These are phyloP conservation scores for Obelidium mucronatum DNA, from an alignment of 192 early-diverging fungal genomes.

Conservation along the genomic window DNA sequence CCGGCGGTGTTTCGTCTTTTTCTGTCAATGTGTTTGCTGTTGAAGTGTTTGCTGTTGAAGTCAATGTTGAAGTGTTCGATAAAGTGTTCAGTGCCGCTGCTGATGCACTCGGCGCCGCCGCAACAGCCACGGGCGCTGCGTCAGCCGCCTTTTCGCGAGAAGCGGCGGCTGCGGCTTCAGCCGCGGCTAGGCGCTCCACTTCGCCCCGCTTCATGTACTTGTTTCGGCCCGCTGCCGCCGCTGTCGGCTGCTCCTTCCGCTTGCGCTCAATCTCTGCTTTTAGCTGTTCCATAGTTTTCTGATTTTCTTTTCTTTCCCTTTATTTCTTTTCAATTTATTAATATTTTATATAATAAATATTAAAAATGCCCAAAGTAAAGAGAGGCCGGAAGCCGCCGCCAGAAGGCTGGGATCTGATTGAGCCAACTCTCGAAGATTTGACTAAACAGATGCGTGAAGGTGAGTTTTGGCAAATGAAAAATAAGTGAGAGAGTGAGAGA, in stretches of 20 bases:
- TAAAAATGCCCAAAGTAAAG: constrained; percentile 61
- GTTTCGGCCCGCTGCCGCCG: constrained; percentile 49
- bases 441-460: constrained; percentile 95
- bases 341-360: background rate
- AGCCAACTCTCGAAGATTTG: constrained; percentile 91
- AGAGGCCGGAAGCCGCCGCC: constrained; percentile 85
- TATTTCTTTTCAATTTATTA: background rate
- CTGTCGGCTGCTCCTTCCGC: constrained; percentile 57
- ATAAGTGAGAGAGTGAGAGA: no score
- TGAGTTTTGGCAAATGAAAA: constrained; percentile 42
- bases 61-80: no score
- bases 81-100: background rate
- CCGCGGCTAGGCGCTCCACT: constrained; percentile 67
- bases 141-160: constrained; percentile 49
- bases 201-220: constrained; percentile 89
- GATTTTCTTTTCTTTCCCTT: background rate
- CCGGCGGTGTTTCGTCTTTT: constrained; percentile 46
- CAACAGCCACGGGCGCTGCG: constrained; percentile 14
- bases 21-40: background rate
- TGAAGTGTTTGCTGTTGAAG: background rate
- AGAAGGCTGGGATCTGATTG: constrained; percentile 94
- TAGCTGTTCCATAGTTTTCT: constrained; percentile 24
- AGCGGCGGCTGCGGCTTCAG: constrained; percentile 62
- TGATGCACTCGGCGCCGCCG: background rate
- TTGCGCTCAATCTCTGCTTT: constrained; percentile 76